Base-by-base conservation (phyloP, 352 stramenopile genomes). In the Phytophthora sp. region DNA sequence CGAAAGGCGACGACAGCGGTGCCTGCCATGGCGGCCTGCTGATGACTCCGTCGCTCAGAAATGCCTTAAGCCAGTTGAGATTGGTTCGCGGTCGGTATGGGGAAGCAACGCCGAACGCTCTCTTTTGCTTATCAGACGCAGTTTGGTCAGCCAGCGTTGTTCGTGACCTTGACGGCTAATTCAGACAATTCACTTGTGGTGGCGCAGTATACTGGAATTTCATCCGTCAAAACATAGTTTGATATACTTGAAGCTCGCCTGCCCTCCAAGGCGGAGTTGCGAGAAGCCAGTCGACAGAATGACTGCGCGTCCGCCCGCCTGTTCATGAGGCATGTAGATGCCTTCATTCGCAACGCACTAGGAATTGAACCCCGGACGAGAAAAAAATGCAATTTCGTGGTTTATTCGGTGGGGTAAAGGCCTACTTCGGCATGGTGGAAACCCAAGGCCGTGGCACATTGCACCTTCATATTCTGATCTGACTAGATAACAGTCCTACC, bases 161-260 rank as follows among this genome's bases (percentile, higher is more conserved):
- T 55, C n/a, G 9, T 63, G 2, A 62, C 44, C 0, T 20, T 62
- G 11, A 62, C 54, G n/a, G n/a, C 38, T 3, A 39, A 39, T n/a
- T 20, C 13, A 20, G 32, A 20, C 32, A n/a, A 39, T n/a, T 20
- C 32, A 9, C 10, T 39, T 27, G 21, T 20, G 23, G n/a, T 17
- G 41, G n/a, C n/a, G n/a, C n/a, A n/a, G n/a, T n/a, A n/a, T n/a
- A n/a, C 41, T 34, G 41, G 41, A 6, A 20, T 31, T 13, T 13
- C 8, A 5, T 48, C 41, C 6, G 41, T 48, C 2, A 23, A 48
- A 20, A 34, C 41, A 31, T 12, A 32, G 13, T 48, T 48, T 34
- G n/a, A 48, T 23, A n/a, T 34, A 7, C 15, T 48, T 20, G 32
- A 39, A 17, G 13, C 38, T 45, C 8, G 39, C 13, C 20, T 39